A percentile compares a stretch with the other conserved stretches of the same genome.
Conservation (phyloP, 495 filamentous ascomycete species). For the Glarea lozoyensis region DNA sequence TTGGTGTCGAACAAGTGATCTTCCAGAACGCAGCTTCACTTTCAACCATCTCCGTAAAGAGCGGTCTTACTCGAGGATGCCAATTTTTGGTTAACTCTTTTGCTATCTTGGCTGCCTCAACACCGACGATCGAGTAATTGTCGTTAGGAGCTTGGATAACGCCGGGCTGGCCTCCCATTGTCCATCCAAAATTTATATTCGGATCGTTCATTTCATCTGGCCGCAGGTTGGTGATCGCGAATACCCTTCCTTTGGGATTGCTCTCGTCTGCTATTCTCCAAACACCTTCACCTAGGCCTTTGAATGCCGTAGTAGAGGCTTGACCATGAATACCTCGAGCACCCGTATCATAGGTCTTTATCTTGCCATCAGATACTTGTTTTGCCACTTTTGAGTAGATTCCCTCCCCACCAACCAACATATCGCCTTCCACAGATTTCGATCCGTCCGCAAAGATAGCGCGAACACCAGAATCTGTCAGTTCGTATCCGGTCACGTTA, state of each 20-base stretch:
- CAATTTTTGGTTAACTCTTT: conserved; percentile 37
- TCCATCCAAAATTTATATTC: conserved; percentile 43
- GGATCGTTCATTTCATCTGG: conserved; percentile 46
- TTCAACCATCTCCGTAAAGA: conserved; percentile 42
- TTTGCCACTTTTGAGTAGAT: conserved; percentile 42
- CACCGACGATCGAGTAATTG: conserved; percentile 40
- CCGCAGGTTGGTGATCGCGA: conserved; percentile 45
- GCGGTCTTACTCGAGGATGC: conserved; percentile 37
- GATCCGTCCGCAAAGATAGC: conserved; percentile 40
- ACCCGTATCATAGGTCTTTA: conserved; percentile 46
- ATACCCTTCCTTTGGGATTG: conserved; percentile 29
- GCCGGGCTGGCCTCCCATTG: conserved; percentile 41
- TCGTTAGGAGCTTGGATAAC: conserved; percentile 41
- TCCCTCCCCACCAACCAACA: conserved; percentile 43
- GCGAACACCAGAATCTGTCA: conserved; percentile 32
- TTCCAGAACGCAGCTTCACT: conserved; percentile 46
- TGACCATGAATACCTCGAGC: conserved; percentile 47
- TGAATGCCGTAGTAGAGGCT: conserved; percentile 43
- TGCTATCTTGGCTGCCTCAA: conserved; percentile 38
- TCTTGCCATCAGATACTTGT: conserved; percentile 36
- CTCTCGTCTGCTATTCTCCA: conserved; percentile 32
- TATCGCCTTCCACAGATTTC: conserved; percentile 37
- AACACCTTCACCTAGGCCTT: conserved; percentile 44
- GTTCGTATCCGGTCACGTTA: conserved; percentile 38
- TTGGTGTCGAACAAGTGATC: conserved; percentile 43